These are phyloP conservation scores for Combretum micranthum DNA, from an alignment of 345 rosid genomes.

Conservation along the genomic window DNA sequence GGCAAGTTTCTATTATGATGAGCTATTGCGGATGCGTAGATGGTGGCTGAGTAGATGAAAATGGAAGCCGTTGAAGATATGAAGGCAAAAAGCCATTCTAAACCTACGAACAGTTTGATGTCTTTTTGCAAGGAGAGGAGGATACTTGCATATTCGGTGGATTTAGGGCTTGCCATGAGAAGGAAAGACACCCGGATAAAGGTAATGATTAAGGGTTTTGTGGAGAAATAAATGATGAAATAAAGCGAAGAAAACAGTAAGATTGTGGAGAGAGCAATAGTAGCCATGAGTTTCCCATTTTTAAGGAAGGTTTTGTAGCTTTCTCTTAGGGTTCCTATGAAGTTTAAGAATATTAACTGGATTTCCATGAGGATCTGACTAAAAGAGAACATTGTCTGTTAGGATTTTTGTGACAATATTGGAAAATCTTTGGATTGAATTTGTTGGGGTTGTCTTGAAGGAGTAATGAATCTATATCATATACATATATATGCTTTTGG, in stretches of 20 bases:
- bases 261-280: slow-evolving; percentile 22
- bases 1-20: slow-evolving; percentile 16
- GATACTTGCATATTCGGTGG: slow-evolving; percentile 17
- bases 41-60: slow-evolving; percentile 19
- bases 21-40: slow-evolving; percentile 29
- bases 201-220: slow-evolving; percentile 22
- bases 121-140: slow-evolving; percentile 15
- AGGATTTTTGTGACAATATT: too few species aligned
- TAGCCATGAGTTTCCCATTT: slow-evolving; percentile 34
- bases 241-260: slow-evolving; percentile 16
- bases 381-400: too few species aligned
- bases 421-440: too few species aligned
- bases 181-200: slow-evolving; percentile 14
- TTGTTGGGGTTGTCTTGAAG: too few species aligned
- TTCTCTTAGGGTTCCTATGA: slow-evolving; percentile 26
- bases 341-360: slow-evolving; percentile 1
- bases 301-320: slow-evolving; percentile 30
- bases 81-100: slow-evolving; percentile 15
- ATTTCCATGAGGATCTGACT: not conserved
- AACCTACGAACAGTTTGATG: slow-evolving; percentile 11
- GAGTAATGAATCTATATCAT: too few species aligned
- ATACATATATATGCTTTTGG: too few species aligned
- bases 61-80: slow-evolving; percentile 13
- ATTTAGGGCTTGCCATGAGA: slow-evolving; percentile 16
- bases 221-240: slow-evolving; percentile 21